Base-by-base conservation (phyloP, 257 asterid genomes). In the Jacaranda copaia region DNA sequence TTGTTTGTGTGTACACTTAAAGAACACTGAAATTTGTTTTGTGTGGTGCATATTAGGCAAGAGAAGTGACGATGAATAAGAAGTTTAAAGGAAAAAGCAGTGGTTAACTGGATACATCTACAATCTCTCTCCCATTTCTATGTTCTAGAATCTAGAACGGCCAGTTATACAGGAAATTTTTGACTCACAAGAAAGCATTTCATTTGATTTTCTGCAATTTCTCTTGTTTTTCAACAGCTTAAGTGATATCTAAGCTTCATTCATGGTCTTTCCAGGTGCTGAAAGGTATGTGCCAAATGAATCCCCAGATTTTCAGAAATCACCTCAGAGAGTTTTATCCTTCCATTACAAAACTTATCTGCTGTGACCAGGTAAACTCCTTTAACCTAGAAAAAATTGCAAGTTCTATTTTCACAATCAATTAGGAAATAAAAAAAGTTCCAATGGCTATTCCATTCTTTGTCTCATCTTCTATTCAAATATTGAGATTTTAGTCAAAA, bases 311-410 rank as follows among this genome's bases (percentile, higher is more conserved):
- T 68, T 95, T 95, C 89, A 88, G 77, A 79, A 94, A 80, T 80
- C 95, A 91, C 84, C 90, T 95, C 64, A 81, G 89, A 81, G 98
- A 89, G 73, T 93, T 95, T 82, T 95, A 91, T 85, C 99, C 99
- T 73, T 82, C 84, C 79, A 87, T 93, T 77, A 88, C 99, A 5
- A 93, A 88, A 85, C 99, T 95, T 15, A 87, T 95, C 66, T 91
- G 98, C 91, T 88, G 92, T 57, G 97, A 95, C 84, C 99, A 93
- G 99, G 99, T 95, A 88, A 78, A 42, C 72, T 66, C 83, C 12
- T 67, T 45, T 49, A 49, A 49, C 18, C 5, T 12, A 19, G 13
- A 19, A 73, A n/a, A 53, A 11, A 45, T 48, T 61, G 15, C 70
- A 61, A 38, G 40, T 64, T 59, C 35, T 32, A 32, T 61, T 42